A percentile compares a stretch with the other conserved stretches of the same genome.
phyloP scores from a whole-genome alignment of 257 asterid genomes.

The Anisodus tanguticus region DNA sequence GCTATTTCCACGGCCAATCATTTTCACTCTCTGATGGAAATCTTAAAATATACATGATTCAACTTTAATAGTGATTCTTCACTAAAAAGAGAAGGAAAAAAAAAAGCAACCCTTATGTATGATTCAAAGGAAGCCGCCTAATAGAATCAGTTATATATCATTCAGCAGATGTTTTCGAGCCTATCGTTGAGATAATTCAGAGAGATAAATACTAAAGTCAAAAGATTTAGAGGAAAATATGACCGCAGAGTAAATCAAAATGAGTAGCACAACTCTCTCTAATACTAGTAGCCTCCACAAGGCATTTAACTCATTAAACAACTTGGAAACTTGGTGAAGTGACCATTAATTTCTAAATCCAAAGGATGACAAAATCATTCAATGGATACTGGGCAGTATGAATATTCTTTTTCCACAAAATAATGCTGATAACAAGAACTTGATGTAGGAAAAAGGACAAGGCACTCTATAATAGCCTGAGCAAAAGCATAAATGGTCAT shows the following conservation, averaged over 20 bases:
- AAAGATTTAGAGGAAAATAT: not conserved
- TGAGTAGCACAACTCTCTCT: not conserved
- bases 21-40: constrained; percentile 14
- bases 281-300: not conserved
- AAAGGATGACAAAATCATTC: not conserved
- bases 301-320: not conserved
- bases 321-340: not conserved
- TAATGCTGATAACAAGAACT: constrained; percentile 15
- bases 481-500: constrained; percentile 43
- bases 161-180: not conserved
- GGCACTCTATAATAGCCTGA: constrained; percentile 34
- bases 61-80: not conserved
- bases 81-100: not conserved
- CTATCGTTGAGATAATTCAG: not conserved
- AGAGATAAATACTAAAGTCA: not conserved
- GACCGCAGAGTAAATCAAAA: not conserved
- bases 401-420: constrained; percentile 3
- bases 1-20: not conserved
- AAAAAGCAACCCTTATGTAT: not conserved
- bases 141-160: not conserved
- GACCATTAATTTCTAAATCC: not conserved
- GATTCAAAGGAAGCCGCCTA: not conserved
- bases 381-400: not conserved
- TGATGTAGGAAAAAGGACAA: constrained; percentile 19
- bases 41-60: not conserved